These are phyloP conservation scores for Teunomyces barrocoloradensis DNA, from an alignment of 805 yeast genomes.

Conservation along the genomic window DNA sequence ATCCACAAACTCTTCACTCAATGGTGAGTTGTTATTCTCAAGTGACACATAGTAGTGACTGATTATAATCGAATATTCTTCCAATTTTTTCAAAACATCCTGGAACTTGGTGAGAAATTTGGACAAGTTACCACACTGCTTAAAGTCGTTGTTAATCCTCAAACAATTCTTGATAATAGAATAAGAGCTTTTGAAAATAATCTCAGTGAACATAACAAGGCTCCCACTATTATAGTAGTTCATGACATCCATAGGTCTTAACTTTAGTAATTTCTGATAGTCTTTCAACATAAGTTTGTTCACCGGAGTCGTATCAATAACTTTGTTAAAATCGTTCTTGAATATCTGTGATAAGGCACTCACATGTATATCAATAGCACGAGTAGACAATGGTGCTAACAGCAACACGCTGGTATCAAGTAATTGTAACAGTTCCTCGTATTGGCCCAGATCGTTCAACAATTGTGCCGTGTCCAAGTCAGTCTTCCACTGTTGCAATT, in stretches of 20 bases:
- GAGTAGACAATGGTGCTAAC: conserved; percentile 44
- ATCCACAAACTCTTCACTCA: conserved; percentile 10
- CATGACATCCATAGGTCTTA: conserved; percentile 22
- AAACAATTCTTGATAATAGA: conserved; percentile 63
- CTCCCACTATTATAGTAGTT: conserved; percentile 26
- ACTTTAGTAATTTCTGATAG: conserved; percentile 23
- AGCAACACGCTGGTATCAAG: conserved; percentile 23
- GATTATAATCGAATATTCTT: conserved; percentile 42
- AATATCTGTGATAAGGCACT: conserved; percentile 14
- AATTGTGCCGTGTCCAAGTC: conserved; percentile 9
- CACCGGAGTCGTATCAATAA: conserved; percentile 5
- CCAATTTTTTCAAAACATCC: conserved; percentile 36
- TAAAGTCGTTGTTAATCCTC: conserved; percentile 71
- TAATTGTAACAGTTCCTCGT: conserved; percentile 23
- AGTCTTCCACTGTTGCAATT: conserved; percentile 1
- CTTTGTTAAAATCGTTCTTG: conserved; percentile 3
- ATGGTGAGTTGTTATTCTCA: conserved; percentile 23
- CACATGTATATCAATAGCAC: conserved; percentile 31
- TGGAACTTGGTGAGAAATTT: conserved; percentile 50
- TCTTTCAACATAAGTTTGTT: conserved; percentile 21
- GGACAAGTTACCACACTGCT: conserved; percentile 54
- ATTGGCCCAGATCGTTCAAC: conserved; percentile 13
- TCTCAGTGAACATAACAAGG: conserved; percentile 45
- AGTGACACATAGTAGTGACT: conserved; percentile 24
- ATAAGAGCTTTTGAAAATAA: conserved; percentile 51